phyloP scores from a whole-genome alignment of 257 asterid species.

The Salvia hispanica region DNA sequence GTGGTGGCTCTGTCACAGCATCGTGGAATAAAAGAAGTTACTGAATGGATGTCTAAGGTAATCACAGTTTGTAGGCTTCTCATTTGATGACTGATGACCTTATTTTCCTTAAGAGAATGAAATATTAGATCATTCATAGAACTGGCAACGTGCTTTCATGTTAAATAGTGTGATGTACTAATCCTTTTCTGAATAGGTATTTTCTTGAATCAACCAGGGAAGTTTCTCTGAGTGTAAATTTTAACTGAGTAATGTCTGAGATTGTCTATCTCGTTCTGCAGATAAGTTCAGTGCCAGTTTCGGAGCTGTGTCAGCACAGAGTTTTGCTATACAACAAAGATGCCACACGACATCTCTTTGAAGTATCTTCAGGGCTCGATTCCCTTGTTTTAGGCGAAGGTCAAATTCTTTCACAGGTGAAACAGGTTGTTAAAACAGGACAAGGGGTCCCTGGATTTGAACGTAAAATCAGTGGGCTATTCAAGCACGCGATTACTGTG shows the following conservation, averaged over 20 bases:
- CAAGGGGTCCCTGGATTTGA: slow-evolving; percentile 84
- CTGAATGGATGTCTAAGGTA: slow-evolving; percentile 99
- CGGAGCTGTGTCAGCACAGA: slow-evolving; percentile 67
- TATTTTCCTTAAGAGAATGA: slow-evolving; percentile 7
- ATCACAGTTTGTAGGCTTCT: slow-evolving; percentile 13
- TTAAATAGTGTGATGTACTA: neutral
- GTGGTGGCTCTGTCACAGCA: slow-evolving; percentile 80
- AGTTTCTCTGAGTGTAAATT: slow-evolving; percentile 1
- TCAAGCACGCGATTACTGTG: slow-evolving; percentile 77
- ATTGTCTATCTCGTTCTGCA: slow-evolving; percentile 38
- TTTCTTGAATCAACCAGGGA: slow-evolving; percentile 3
- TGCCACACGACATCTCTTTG: slow-evolving; percentile 76
- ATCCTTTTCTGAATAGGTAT: slow-evolving; percentile 2
- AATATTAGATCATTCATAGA: neutral
- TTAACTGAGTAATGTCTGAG: slow-evolving; percentile 8
- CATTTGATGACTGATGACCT: neutral
- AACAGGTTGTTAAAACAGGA: slow-evolving; percentile 78
- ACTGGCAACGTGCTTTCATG: neutral
- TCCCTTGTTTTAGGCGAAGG: slow-evolving; percentile 96
- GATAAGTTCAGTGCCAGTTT: slow-evolving; percentile 76
- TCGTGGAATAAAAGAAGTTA: slow-evolving; percentile 91
- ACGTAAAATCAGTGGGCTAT: slow-evolving; percentile 73
- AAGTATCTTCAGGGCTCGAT: slow-evolving; percentile 90
- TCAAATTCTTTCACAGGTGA: slow-evolving; percentile 92
- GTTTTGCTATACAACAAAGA: slow-evolving; percentile 68